phyloP scores from a whole-genome alignment of 2,329 filamentous ascomycete species.

The Talaromyces funiculosus region DNA sequence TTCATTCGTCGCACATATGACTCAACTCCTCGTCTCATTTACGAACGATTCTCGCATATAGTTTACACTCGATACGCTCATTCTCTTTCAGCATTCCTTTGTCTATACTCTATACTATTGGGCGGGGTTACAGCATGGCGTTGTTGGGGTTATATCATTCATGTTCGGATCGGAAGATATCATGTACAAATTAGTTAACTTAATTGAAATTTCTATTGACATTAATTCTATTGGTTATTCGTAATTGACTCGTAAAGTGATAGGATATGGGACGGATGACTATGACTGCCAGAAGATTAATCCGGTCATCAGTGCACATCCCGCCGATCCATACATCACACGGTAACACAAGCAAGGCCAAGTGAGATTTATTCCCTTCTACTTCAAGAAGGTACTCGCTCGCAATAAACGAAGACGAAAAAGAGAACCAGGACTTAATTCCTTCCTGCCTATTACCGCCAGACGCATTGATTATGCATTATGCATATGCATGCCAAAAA shows the following conservation, averaged over 20 bases:
- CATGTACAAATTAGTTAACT: neutral
- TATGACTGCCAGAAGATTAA: too few species aligned
- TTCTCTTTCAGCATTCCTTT: neutral
- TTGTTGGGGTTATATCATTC: neutral
- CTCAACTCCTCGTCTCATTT: neutral
- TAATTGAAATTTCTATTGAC: neutral
- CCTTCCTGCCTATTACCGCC: neutral
- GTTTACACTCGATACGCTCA: too few species aligned
- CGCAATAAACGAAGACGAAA: neutral
- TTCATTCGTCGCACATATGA: neutral
- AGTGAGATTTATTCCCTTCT: neutral
- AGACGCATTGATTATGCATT: neutral
- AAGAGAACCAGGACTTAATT: too few species aligned
- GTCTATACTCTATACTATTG: neutral
- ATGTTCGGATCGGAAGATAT: neutral
- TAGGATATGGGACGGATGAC: too few species aligned
- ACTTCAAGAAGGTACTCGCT: neutral
- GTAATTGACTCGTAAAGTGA: neutral
- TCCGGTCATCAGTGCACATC: too few species aligned
- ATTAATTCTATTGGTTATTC: neutral
- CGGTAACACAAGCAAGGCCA: neutral
- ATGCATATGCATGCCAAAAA: neutral
- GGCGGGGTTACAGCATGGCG: neutral
- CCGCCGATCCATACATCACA: neutral
- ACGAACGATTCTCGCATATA: neutral